Evolutionary conservation across 441 rosid genomes (phyloP).

Genomic region (Eruca vesicaria): DNA sequence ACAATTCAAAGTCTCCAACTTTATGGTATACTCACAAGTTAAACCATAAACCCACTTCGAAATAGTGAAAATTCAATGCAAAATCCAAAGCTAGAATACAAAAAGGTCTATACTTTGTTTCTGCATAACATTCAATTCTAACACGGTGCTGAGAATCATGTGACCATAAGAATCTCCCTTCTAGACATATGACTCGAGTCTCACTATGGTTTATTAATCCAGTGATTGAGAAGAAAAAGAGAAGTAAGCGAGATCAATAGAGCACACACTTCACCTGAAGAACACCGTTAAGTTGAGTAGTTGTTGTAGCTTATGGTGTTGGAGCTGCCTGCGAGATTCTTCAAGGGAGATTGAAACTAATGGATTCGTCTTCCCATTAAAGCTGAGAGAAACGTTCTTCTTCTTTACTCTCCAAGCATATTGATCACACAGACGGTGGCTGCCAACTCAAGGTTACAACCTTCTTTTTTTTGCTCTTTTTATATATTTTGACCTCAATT

Average conservation of each 20-base stretch:
- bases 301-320: background rate
- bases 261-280: constrained; percentile 23
- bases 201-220: background rate
- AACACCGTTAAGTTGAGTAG: constrained; percentile 3
- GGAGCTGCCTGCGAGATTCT: background rate
- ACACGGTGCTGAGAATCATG: background rate
- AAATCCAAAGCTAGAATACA: background rate
- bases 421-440: constrained; percentile 25
- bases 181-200: constrained; percentile 8
- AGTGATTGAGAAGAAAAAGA: background rate
- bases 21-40: constrained; percentile 7
- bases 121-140: background rate
- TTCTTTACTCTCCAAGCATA: constrained; percentile 32
- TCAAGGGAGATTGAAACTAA: background rate
- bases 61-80: background rate
- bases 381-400: constrained; percentile 21
- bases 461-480: background rate
- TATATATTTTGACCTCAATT: constrained; percentile 2
- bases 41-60: background rate
- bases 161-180: background rate
- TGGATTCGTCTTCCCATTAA: constrained; percentile 12
- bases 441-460: constrained; percentile 25
- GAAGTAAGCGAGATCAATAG: background rate
- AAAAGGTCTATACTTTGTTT: background rate
- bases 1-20: constrained; percentile 12